phyloP scores from a whole-genome alignment of 2,329 filamentous ascomycete genomes.

The Graphilbum ipis-grandicollis region DNA sequence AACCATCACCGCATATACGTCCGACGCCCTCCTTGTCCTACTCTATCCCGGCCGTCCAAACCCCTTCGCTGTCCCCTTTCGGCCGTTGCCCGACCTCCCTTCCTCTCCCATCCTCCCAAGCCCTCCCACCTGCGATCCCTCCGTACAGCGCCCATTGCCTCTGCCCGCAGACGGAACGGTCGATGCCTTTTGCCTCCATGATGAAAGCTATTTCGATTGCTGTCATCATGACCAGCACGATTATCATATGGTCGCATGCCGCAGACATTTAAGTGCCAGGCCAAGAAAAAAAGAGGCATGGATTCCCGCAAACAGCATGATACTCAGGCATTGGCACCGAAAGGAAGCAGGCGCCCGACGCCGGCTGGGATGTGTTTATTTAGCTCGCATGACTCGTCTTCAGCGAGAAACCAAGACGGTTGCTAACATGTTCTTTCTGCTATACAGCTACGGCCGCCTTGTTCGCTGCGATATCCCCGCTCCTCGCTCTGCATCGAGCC shows the following conservation, averaged over 20 bases:
- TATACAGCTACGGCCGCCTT: conserved; percentile 74
- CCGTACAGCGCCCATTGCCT: too few species aligned
- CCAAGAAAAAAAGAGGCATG: too few species aligned
- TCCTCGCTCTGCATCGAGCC: conserved; percentile 79
- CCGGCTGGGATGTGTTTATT: too few species aligned
- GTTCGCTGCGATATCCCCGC: conserved; percentile 98
- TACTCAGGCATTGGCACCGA: too few species aligned
- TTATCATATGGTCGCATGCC: too few species aligned
- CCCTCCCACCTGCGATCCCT: conserved; percentile 5
- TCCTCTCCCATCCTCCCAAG: conserved; percentile 10
- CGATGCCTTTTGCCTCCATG: too few species aligned
- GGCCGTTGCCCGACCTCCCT: conserved; percentile 1
- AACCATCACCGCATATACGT: conserved; percentile 16
- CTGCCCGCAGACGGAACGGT: too few species aligned
- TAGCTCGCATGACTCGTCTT: neutral
- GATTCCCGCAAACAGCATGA: too few species aligned
- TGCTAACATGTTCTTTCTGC: neutral
- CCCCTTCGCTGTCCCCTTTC: neutral
- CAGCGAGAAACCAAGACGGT: neutral
- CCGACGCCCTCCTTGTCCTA: conserved; percentile 12
- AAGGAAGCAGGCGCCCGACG: too few species aligned
- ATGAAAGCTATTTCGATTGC: too few species aligned
- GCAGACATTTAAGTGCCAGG: too few species aligned
- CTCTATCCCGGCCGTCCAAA: neutral
- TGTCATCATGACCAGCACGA: too few species aligned